A percentile compares a stretch with the other conserved stretches of the same genome.
phyloP scores from a whole-genome alignment of 140 eudicot species.

The Ambrosia hybrid region DNA sequence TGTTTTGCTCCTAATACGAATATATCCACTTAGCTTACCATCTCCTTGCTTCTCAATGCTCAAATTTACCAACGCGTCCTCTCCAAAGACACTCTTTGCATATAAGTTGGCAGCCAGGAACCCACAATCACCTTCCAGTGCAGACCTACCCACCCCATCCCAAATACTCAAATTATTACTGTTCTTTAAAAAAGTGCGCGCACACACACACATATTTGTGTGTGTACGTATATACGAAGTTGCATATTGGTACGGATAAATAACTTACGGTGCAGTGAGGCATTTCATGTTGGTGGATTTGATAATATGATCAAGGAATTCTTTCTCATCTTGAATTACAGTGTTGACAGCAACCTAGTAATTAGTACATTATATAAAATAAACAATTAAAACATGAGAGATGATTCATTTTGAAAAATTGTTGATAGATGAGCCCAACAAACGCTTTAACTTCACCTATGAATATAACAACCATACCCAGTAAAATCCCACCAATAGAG shows the following conservation, averaged over 20 bases:
- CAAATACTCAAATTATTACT: neutral
- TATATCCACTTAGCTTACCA: slow-evolving; percentile 91
- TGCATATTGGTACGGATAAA: neutral
- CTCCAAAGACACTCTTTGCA: slow-evolving; percentile 91
- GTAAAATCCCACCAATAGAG: too few relatives aligned
- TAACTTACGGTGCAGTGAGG: slow-evolving; percentile 72
- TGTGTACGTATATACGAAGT: neutral
- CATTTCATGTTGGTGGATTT: slow-evolving; percentile 90
- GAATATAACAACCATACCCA: neutral
- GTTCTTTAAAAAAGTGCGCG: too few relatives aligned
- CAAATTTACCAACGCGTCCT: slow-evolving; percentile 87
- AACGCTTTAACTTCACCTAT: neutral
- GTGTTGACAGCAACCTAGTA: slow-evolving; percentile 92
- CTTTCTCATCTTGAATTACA: slow-evolving; percentile 77
- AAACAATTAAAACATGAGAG: neutral
- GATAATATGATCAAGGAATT: slow-evolving; percentile 74
- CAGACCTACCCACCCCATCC: slow-evolving; percentile 50
- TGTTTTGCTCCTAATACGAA: slow-evolving; percentile 95
- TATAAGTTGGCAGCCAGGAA: slow-evolving; percentile 88
- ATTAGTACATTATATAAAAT: slow-evolving; percentile 1
- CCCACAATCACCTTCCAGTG: slow-evolving; percentile 89
- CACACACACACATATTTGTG: too few relatives aligned
- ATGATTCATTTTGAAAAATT: neutral
- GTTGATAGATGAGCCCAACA: neutral
- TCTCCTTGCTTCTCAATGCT: slow-evolving; percentile 89